phyloP scores from a whole-genome alignment of 371 early-diverging fungal genomes.

The Lichtheimia ornata region DNA sequence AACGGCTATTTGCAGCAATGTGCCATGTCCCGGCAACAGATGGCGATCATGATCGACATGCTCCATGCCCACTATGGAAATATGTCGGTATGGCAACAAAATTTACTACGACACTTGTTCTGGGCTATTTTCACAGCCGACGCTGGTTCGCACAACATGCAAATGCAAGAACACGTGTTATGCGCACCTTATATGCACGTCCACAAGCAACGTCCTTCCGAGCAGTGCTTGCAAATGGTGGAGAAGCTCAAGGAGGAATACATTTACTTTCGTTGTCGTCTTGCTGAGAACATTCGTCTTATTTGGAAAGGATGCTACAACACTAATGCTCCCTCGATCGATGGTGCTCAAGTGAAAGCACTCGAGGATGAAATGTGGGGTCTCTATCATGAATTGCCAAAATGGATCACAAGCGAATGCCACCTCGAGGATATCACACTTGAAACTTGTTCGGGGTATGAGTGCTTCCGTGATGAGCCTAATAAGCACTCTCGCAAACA shows the following conservation, averaged over 20 bases:
- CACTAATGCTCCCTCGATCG: conserved; percentile 10
- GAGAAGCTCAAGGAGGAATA: conserved; percentile 30
- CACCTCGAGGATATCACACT: conserved; percentile 11
- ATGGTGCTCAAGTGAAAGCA: conserved; percentile 22
- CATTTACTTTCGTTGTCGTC: conserved; percentile 25
- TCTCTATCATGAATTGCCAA: conserved; percentile 21
- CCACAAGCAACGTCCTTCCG: conserved; percentile 28
- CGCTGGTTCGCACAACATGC: conserved; percentile 19
- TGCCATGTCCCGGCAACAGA: conserved; percentile 20
- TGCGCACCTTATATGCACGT: conserved; percentile 24
- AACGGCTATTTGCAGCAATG: conserved; percentile 23
- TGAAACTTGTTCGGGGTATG: conserved; percentile 15
- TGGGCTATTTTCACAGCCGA: conserved; percentile 29
- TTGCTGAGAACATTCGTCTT: conserved; percentile 19
- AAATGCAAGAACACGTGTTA: conserved; percentile 22
- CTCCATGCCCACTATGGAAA: conserved; percentile 22
- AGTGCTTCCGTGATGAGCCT: conserved; percentile 18
- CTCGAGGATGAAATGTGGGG: conserved; percentile 24
- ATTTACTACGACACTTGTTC: conserved; percentile 23
- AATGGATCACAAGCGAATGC: conserved; percentile 19
- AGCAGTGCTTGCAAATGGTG: conserved; percentile 18
- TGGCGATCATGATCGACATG: conserved; percentile 27
- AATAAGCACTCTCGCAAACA: conserved; percentile 19
- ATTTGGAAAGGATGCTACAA: conserved; percentile 22
- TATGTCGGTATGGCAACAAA: conserved; percentile 32